phyloP scores from a whole-genome alignment of 1,139 yeast species.

The Geotrichum siamense region DNA sequence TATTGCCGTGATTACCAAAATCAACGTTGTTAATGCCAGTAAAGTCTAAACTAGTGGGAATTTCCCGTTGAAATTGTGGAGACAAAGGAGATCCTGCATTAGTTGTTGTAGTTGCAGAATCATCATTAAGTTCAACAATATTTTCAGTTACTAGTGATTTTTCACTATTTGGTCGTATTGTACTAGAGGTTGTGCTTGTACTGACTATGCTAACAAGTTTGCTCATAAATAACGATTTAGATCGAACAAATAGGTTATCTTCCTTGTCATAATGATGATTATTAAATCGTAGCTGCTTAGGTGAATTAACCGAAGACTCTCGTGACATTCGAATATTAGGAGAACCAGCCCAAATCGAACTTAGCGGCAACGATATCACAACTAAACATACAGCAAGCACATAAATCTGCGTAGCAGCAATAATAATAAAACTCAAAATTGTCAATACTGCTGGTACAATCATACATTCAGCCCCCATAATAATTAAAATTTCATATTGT shows the following conservation, averaged over 20 bases:
- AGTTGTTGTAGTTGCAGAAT: constrained; percentile 3
- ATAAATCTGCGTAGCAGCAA: constrained; percentile 31
- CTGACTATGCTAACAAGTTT: neutral
- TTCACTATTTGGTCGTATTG: neutral
- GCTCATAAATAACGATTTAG: neutral
- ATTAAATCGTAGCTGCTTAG: neutral
- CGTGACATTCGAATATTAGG: constrained; percentile 2
- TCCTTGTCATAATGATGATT: neutral
- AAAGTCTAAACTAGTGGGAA: neutral
- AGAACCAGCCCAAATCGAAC: constrained; percentile 72
- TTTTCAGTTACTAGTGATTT: neutral
- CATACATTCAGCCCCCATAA: constrained; percentile 79
- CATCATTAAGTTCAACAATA: neutral
- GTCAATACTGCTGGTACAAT: constrained; percentile 61
- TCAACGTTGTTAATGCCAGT: neutral
- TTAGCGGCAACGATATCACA: constrained; percentile 67
- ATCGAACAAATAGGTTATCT: neutral
- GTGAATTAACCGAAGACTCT: neutral
- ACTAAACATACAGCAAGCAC: constrained; percentile 42
- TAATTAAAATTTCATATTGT: constrained; percentile 67
- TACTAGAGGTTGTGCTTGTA: neutral
- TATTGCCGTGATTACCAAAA: neutral
- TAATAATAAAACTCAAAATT: constrained; percentile 22
- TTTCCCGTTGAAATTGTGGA: neutral
- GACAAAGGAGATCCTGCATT: neutral